Base-by-base conservation (phyloP, 345 rosid species). In the Eutrema yunnanense region DNA sequence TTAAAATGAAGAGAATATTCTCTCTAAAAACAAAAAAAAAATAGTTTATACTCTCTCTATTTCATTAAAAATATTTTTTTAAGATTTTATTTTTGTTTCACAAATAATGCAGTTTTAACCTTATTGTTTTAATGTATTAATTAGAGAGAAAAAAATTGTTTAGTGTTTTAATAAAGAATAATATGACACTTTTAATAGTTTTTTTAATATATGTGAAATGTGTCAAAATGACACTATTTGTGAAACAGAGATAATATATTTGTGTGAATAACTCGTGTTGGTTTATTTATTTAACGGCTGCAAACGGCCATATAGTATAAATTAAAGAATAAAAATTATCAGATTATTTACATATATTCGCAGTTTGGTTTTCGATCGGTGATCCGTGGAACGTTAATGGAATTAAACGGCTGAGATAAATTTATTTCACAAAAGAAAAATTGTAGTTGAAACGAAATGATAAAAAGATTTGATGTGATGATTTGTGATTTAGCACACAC, bases 281-380 rank as follows among this genome's bases (percentile, higher is more conserved):
- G 49, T 55, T 54, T 43, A 55, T 36, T 52, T 53, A 10, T 19
- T 19, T 52, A 72, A 42, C 53, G 51, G 67, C 68, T 71, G 67
- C 60, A 11, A 61, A 50, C 36, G 49, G 36, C 34, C 19, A 13
- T 33, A 12, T 13, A 16, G 16, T 70, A 14, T 38, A 11, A 27
- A 29, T 27, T 58, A 36, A 59, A 6, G 6, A 8, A 46, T 34
- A 33, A n/a, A 56, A 43, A 16, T 0, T 22, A 43, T 54, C 22
- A 43, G 0, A 33, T 44, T 44, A 19, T 14, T 14, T 53, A 41
- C n/a, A 37, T 9, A 9, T 51, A 13, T 40, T 32, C 14, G 6
- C 19, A 67, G 9, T 69, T 33, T 54, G 10, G 8, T 3, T 54
- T 53, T 43, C 9, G 62, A n/a, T 41, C 41, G 8, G 13, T 55